Conservation (phyloP, 1,139 yeast genomes). For the Komagataea norvegica region DNA sequence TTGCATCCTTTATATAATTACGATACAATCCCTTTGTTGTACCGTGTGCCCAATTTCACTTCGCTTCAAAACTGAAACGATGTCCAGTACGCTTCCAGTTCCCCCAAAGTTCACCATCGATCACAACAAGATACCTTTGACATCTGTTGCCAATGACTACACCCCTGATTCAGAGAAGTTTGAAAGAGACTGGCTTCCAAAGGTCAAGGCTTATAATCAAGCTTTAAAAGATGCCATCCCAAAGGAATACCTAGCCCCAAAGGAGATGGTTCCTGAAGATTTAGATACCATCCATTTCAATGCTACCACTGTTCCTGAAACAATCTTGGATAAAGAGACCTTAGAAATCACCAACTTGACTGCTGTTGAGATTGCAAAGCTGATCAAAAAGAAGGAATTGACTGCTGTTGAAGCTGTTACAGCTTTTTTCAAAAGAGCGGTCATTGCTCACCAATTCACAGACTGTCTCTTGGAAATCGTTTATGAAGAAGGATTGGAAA, state of each 20-base stretch:
- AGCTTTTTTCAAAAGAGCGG: conserved; percentile 39
- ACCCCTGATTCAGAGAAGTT: conserved; percentile 21
- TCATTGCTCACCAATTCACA: conserved; percentile 47
- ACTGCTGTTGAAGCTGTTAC: conserved; percentile 29
- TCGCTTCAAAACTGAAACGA: background rate
- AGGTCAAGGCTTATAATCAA: conserved; percentile 44
- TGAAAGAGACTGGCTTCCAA: conserved; percentile 35
- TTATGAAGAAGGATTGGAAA: conserved; percentile 49
- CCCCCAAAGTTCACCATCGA: conserved; percentile 5
- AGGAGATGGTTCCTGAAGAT: conserved; percentile 32
- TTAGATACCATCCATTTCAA: conserved; percentile 34
- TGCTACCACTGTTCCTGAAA: conserved; percentile 35
- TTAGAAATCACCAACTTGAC: conserved; percentile 33
- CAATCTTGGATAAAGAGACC: conserved; percentile 36
- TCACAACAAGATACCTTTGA: conserved; percentile 11
- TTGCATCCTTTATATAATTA: no score
- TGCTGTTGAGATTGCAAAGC: conserved; percentile 35
- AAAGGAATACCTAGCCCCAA: conserved; percentile 39
- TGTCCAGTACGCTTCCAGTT: conserved; percentile 4
- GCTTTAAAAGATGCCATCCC: conserved; percentile 39
- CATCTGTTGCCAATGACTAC: conserved; percentile 5
- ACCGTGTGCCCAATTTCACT: background rate
- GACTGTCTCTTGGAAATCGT: conserved; percentile 57
- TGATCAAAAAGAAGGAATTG: conserved; percentile 32
- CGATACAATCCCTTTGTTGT: no score